Percentiles rank a stretch among this genome's conserved stretches.
These are phyloP conservation scores for Rhynchosporium graminicola DNA, from an alignment of 2,329 filamentous ascomycete species.

Conservation along the genomic window DNA sequence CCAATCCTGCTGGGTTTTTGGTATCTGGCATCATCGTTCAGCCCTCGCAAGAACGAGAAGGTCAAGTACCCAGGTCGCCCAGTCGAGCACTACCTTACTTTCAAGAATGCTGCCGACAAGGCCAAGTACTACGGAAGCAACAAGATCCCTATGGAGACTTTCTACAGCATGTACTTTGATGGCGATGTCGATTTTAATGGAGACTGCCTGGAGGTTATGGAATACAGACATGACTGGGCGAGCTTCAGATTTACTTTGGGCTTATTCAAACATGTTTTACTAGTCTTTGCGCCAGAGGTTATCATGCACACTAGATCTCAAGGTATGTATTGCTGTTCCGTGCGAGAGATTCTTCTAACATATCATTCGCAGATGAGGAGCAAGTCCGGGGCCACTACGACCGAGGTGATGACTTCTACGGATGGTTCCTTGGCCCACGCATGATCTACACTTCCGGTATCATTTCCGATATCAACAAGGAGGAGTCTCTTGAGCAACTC, in stretches of 20 bases:
- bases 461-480: conserved; percentile 81
- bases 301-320: conserved; percentile 92
- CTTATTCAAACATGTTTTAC: conserved; percentile 85
- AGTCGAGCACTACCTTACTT: conserved; percentile 86
- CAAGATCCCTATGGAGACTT: conserved; percentile 89
- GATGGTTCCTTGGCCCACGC: conserved; percentile 95
- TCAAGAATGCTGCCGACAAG: conserved; percentile 63
- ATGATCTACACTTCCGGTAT: conserved; percentile 99
- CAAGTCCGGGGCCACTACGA: conserved; percentile 98
- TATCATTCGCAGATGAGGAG: conserved; percentile 75
- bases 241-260: conserved; percentile 87
- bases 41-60: conserved; percentile 91
- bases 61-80: conserved; percentile 81
- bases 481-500: conserved; percentile 90
- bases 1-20: conserved; percentile 84
- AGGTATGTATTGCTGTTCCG: conserved; percentile 49
- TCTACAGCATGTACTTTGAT: conserved; percentile 97
- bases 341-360: conserved; percentile 34
- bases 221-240: conserved; percentile 97
- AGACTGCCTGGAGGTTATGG: conserved; percentile 83
- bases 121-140: conserved; percentile 73
- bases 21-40: conserved; percentile 75
- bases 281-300: conserved; percentile 84
- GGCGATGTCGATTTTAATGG: conserved; percentile 95
- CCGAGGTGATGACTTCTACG: conserved; percentile 97